These are phyloP conservation scores for Ilex aquifolium DNA, from an alignment of 257 asterid species.

Conservation along the genomic window DNA sequence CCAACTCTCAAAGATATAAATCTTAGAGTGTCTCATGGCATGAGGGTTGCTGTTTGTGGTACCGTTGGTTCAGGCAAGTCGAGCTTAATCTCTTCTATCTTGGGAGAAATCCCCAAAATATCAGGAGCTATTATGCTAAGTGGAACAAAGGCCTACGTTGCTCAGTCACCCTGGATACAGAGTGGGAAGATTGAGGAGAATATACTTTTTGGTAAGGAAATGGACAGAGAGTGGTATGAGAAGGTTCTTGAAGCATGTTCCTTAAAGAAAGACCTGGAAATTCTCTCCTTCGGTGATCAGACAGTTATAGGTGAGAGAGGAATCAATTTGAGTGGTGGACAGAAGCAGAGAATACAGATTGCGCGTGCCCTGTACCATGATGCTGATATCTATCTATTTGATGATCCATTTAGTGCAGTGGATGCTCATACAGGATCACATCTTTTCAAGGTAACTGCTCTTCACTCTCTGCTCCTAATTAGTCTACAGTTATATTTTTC, in stretches of 20 bases:
- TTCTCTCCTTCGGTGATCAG: background rate
- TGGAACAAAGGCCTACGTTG: conserved; percentile 1
- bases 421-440: conserved; percentile 1
- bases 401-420: conserved; percentile 4
- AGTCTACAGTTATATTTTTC: too few relatives aligned
- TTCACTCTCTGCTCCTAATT: background rate
- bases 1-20: conserved; percentile 1
- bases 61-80: conserved; percentile 4
- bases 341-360: conserved; percentile 5
- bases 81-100: background rate
- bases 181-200: conserved; percentile 1
- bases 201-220: conserved; percentile 1
- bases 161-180: conserved; percentile 5
- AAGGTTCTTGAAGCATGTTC: conserved; percentile 2
- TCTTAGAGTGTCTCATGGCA: background rate
- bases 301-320: background rate
- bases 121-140: background rate
- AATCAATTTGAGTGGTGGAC: conserved; percentile 4
- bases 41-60: conserved; percentile 4
- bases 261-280: conserved; percentile 1
- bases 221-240: background rate
- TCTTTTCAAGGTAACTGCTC: background rate
- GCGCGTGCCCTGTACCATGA: background rate
- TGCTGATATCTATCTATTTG: conserved; percentile 1
- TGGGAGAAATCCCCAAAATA: background rate